Evolutionary conservation across 176 grass and related monocot species (phyloP), one percentile per base, ranked within the genome.

Genomic region (Musa schizocarpa): DNA sequence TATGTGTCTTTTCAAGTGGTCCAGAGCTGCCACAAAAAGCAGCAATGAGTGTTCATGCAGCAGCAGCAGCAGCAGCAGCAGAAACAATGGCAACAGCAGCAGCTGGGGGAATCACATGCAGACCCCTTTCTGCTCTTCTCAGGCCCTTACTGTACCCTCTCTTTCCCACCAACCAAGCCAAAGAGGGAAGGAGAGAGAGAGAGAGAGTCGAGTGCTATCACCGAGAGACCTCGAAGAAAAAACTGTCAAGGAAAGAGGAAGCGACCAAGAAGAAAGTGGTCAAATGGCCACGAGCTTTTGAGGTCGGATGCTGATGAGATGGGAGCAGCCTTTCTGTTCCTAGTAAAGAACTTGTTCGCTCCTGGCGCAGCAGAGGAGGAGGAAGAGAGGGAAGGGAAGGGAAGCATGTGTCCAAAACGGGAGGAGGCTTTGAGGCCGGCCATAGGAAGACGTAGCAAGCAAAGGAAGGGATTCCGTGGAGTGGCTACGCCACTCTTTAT

Each of bases 31-130:
- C 16, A 17, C 57, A 61, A 61, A 61, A 61, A 17, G 57, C n/a
- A n/a, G 57, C 57, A 61, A 61, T 21, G 57, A 61, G 57, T 61
- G 19, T 19, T 61, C 13, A 14, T 61, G 57, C 57, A 14, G 16
- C 12, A 17, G 54, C 54, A 56, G 54, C 54, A 55, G 13, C 54
- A n/a, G n/a, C n/a, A 56, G 54, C 54, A 56, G 54, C 11, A n/a
- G 56, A 11, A 59, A 27, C 26, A 27, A 27, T 27, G 26, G 56
- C 13, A 59, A 8, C 56, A n/a, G 56, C 56, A 59, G 57, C 13
- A 61, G 57, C 19, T 61, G 57, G 57, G n/a, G 57, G 57, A 61
- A 61, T 61, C 57, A 61, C 57, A 61, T 61, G 57, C 57, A 61
- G 57, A 54, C 11, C 11, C 53, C 53, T 13, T 9, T 61, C 57